phyloP scores from a whole-genome alignment of 202 grass and related monocot genomes.

The Panicum hallii region DNA sequence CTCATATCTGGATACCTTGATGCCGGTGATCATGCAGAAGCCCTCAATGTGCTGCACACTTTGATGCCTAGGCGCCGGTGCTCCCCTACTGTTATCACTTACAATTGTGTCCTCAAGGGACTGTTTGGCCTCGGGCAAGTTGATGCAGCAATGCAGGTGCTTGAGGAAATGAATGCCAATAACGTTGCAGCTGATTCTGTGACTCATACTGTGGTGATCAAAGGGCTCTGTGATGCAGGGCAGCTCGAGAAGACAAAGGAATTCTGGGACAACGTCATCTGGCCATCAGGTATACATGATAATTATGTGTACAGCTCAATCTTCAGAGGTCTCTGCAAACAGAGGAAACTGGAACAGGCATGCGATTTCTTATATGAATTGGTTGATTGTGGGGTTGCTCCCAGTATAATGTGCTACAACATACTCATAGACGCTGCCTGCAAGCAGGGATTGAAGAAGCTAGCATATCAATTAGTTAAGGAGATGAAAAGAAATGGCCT shows the following conservation, averaged over 20 bases:
- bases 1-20: constrained; percentile 72
- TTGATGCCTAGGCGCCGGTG: constrained; percentile 61
- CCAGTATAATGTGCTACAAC: constrained; percentile 81
- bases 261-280: constrained; percentile 82
- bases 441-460: constrained; percentile 63
- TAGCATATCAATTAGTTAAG: constrained; percentile 66
- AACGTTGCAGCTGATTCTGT: constrained; percentile 49
- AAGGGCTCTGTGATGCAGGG: constrained; percentile 60
- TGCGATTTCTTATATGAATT: constrained; percentile 89
- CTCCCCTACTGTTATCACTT: constrained; percentile 68
- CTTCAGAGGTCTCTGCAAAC: constrained; percentile 65
- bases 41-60: constrained; percentile 59
- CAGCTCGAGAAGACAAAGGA: constrained; percentile 62
- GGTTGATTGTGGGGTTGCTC: constrained; percentile 60
- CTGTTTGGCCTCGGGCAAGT: constrained; percentile 53
- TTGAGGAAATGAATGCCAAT: constrained; percentile 65
- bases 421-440: constrained; percentile 76
- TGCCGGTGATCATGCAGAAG: constrained; percentile 58
- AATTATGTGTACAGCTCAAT: constrained; percentile 77
- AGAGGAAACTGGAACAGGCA: constrained; percentile 72
- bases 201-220: constrained; percentile 63
- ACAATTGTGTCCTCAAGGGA: constrained; percentile 68
- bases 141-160: constrained; percentile 65
- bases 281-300: constrained; percentile 84
- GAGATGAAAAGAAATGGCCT: constrained; percentile 86